Base-by-base conservation (phyloP, 441 rosid species). In the Aquilaria agallochum region DNA sequence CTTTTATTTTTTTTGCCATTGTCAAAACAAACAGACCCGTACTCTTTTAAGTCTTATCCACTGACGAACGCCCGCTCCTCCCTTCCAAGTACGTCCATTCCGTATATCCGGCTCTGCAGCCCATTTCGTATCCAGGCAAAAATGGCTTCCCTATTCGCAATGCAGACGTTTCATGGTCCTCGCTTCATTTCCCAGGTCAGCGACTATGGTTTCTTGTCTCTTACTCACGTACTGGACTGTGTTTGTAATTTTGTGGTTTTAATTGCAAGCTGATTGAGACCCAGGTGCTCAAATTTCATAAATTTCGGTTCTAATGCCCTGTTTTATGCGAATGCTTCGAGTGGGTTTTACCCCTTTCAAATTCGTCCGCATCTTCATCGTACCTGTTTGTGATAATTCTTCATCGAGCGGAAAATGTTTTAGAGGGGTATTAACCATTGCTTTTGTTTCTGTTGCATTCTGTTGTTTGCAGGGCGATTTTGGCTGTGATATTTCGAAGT, bases 81-180 rank as follows among this genome's bases (percentile, higher is more conserved):
- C 44, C 9, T 40, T 9, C 44, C 44, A 40, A 40, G 44, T 40
- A 8, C 45, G 9, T 7, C 4, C 0, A 7, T 40, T 7, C 10
- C 45, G 27, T 20, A 20, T 20, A 20, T 40, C 45, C 45, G 45
- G 9, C 45, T 1, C 45, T 40, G 10, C 45, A 40, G 9, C 11
- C 45, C 45, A 10, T 40, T 40, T 40, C 44, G 5, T 61, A 40
- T 32, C 63, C 42, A 51, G 15, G 53, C 30, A 20, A 62, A 64
- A 64, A 81, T 82, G 89, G 86, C 89, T 36, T 74, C 84, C 48
- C n/a, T 71, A 9, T 77, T 78, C 68, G 73, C 85, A 14, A 64
- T 76, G 74, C 85, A 83, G 69, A 66, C 66, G 78, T 68, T 78
- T 46, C 78, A 78, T 60, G 42, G 65, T 57, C 78, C 82, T 62